A percentile compares a stretch with the other conserved stretches of the same genome.
These are phyloP conservation scores for Ceriops decandra DNA, from an alignment of 345 rosid genomes.

Conservation along the genomic window DNA sequence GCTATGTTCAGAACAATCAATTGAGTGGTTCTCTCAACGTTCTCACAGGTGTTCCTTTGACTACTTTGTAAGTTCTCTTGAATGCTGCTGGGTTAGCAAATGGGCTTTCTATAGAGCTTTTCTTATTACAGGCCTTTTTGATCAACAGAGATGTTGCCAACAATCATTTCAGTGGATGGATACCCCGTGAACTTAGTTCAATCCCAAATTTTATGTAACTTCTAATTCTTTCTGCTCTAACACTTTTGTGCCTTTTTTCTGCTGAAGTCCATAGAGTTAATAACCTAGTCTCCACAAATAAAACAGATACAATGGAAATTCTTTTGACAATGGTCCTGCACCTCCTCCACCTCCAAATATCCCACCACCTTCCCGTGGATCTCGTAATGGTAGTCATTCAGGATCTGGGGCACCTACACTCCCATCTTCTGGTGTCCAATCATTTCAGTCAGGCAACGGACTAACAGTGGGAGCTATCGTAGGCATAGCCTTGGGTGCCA, in stretches of 20 bases:
- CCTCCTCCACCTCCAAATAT: slow-evolving; percentile 60
- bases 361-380: slow-evolving; percentile 56
- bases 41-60: slow-evolving; percentile 63
- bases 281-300: slow-evolving; percentile 23
- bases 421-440: slow-evolving; percentile 33
- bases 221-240: slow-evolving; percentile 5
- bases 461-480: slow-evolving; percentile 56
- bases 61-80: slow-evolving; percentile 62
- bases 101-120: not conserved
- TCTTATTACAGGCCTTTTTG: slow-evolving; percentile 19
- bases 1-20: slow-evolving; percentile 87
- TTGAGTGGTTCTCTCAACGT: slow-evolving; percentile 73
- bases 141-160: slow-evolving; percentile 83
- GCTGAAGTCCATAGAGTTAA: not conserved
- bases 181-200: slow-evolving; percentile 71
- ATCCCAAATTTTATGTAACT: slow-evolving; percentile 67
- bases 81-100: not conserved
- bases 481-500: slow-evolving; percentile 63
- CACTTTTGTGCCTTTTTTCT: not conserved
- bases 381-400: slow-evolving; percentile 43
- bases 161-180: slow-evolving; percentile 86
- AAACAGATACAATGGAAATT: slow-evolving; percentile 79
- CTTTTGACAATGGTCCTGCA: slow-evolving; percentile 78
- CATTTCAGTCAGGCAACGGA: slow-evolving; percentile 50
- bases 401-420: slow-evolving; percentile 37